Evolutionary conservation across 768 basidiomycete species (phyloP).

Genomic region (Arthromyces matolae): DNA sequence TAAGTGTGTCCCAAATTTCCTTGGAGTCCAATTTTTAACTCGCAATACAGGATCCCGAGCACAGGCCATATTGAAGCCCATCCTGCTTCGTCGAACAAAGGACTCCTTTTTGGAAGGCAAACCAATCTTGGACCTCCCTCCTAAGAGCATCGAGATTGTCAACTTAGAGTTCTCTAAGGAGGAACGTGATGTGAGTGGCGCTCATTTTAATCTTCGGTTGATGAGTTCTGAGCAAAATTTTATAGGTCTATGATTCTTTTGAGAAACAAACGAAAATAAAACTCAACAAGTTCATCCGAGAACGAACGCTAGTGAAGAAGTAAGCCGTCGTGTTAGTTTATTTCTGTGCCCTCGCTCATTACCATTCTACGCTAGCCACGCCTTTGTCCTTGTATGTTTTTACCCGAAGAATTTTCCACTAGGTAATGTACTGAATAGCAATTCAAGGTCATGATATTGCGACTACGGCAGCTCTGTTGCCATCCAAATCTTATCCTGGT

Average conservation of each 20-base stretch:
- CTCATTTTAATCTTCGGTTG: neutral
- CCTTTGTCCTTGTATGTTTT: conserved; percentile 41
- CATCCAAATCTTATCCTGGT: conserved; percentile 72
- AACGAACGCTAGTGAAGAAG: conserved; percentile 70
- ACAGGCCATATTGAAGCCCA: conserved; percentile 61
- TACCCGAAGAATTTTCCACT: too few relatives aligned
- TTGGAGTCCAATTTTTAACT: neutral
- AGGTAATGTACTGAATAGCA: too few relatives aligned
- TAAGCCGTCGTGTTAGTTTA: conserved; percentile 34
- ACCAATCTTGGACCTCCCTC: conserved; percentile 61
- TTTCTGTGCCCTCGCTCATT: neutral
- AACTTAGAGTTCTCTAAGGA: conserved; percentile 60
- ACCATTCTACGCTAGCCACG: conserved; percentile 33
- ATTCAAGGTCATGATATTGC: conserved; percentile 63
- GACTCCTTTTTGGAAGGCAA: conserved; percentile 61
- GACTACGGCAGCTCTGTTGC: conserved; percentile 69
- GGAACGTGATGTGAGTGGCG: conserved; percentile 51
- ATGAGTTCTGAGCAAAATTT: neutral
- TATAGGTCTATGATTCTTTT: conserved; percentile 54
- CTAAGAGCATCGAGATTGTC: conserved; percentile 56
- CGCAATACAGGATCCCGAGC: conserved; percentile 46
- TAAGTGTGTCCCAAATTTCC: conserved; percentile 13
- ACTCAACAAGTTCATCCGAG: conserved; percentile 57
- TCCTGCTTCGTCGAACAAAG: conserved; percentile 74
- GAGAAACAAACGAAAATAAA: conserved; percentile 52